Evolutionary conservation across 306 rosid species (phyloP).

Genomic region (Citrullus colocynthis): DNA sequence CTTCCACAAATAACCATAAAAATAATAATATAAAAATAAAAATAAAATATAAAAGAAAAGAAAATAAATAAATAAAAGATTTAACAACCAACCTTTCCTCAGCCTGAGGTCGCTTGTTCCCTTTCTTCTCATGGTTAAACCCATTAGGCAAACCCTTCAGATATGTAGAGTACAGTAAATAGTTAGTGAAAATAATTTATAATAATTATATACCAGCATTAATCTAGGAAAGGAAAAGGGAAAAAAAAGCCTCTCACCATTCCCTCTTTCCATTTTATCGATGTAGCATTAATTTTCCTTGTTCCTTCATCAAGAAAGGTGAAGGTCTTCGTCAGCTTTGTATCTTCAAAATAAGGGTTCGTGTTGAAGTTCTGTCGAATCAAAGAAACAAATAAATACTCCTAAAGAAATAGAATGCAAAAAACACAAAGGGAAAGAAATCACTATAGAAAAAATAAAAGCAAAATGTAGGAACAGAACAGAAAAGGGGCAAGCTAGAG

Average conservation of each 20-base stretch:
- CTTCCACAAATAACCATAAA: not conserved
- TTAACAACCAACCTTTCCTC: slow-evolving; percentile 57
- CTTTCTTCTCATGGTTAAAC: slow-evolving; percentile 62
- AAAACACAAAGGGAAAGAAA: not conserved
- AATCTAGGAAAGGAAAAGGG: not conserved
- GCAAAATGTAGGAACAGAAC: not conserved
- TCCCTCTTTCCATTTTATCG: slow-evolving; percentile 93
- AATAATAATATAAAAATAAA: not conserved
- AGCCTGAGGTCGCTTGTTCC: slow-evolving; percentile 60
- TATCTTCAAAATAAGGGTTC: slow-evolving; percentile 84
- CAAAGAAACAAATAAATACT: not conserved
- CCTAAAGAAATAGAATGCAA: not conserved
- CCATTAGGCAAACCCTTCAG: slow-evolving; percentile 68
- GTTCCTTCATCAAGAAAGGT: slow-evolving; percentile 86
- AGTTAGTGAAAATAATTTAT: not conserved
- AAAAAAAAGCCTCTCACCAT: slow-evolving; percentile 33
- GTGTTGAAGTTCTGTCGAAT: slow-evolving; percentile 56
- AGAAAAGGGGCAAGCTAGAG: slow-evolving; percentile 2
- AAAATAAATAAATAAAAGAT: not conserved
- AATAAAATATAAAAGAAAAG: not conserved
- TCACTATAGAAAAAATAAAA: not conserved
- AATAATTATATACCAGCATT: too few species aligned
- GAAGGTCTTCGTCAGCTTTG: slow-evolving; percentile 65
- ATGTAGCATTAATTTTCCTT: slow-evolving; percentile 61
- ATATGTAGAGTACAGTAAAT: slow-evolving; percentile 5